Conservation (phyloP, 108 stramenopile genomes). For the Pseudonitzschia multiseries region DNA sequence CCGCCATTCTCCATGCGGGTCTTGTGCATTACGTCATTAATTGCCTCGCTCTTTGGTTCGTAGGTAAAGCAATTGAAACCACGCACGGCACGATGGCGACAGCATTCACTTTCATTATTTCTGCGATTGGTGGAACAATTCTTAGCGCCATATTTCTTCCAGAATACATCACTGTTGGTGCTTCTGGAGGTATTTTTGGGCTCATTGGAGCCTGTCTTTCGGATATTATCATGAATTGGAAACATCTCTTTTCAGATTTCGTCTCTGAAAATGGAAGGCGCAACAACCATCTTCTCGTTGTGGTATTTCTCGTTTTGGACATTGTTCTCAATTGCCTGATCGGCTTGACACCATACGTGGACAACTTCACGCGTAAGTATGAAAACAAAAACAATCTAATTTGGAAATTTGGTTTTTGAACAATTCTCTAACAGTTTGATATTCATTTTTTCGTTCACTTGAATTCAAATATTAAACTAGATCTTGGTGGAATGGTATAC, state of each 20-base stretch:
- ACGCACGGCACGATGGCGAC: slow-evolving; percentile 79
- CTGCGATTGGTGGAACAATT: slow-evolving; percentile 86
- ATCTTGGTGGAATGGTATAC: slow-evolving; percentile 72
- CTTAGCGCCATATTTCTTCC: slow-evolving; percentile 90
- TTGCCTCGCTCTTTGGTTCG: slow-evolving; percentile 88
- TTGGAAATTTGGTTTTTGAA: background rate
- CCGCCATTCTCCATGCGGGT: slow-evolving; percentile 95
- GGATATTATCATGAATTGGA: slow-evolving; percentile 94
- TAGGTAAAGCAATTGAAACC: slow-evolving; percentile 88
- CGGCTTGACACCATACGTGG: slow-evolving; percentile 85
- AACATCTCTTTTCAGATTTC: slow-evolving; percentile 72
- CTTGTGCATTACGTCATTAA: slow-evolving; percentile 91
- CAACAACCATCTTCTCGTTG: slow-evolving; percentile 66
- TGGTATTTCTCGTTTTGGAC: slow-evolving; percentile 71
- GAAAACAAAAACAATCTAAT: background rate
- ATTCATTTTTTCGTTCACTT: background rate
- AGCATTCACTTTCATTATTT: slow-evolving; percentile 65
- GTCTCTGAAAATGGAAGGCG: slow-evolving; percentile 71
- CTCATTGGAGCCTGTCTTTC: slow-evolving; percentile 90
- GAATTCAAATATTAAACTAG: slow-evolving; percentile 1
- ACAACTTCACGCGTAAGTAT: slow-evolving; percentile 84
- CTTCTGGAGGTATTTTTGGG: slow-evolving; percentile 92
- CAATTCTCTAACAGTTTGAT: background rate
- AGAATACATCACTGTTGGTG: slow-evolving; percentile 88
- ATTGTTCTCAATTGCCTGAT: slow-evolving; percentile 82